Evolutionary conservation across 345 rosid species (phyloP), one percentile per base, ranked within the genome.

Genomic region (Schrenkiella parvula): DNA sequence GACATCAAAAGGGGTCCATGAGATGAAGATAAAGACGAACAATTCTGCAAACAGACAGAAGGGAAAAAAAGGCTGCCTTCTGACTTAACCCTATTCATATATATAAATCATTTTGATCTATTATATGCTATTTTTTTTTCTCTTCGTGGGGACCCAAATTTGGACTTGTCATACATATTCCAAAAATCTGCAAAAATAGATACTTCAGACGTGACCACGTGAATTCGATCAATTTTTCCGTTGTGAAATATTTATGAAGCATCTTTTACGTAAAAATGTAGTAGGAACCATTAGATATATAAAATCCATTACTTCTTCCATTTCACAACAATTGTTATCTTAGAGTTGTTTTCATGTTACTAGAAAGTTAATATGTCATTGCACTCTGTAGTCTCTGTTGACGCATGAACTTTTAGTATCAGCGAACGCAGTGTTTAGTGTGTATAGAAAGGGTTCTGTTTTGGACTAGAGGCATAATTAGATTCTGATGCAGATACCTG

Each of bases 41-140:
- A 63, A n/a, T 62, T 25, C 70, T 75, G 66, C 70, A 69, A 53
- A 61, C 14, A 75, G 65, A 69, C 70, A 43, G 19, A 51, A 51
- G 50, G 28, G 21, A 59, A 21, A 68, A 58, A 38, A 68, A 75
- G 67, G 67, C 78, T 73, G 78, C 66, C 55, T 66, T 73, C 78
- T 73, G 67, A 73, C 67, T 46, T 73, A 65, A 57, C 78, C 26
- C 37, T 38, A 48, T 59, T 66, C 65, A 66, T 47, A 55, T 31
- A 42, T n/a, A 29, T 25, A 56, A 56, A 46, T n/a, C n/a, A n/a
- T 23, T 26, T 34, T 17, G 17, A 18, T 31, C 5, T 11, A 22
- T 55, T 18, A 23, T 12, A 60, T 70, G 46, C 42, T 23, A 23
- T 42, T 52, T 18, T 6, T 60, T 3, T 61, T 6, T 15, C n/a